Conservation (phyloP, 345 rosid genomes). For the Euphorbia lathyris region DNA sequence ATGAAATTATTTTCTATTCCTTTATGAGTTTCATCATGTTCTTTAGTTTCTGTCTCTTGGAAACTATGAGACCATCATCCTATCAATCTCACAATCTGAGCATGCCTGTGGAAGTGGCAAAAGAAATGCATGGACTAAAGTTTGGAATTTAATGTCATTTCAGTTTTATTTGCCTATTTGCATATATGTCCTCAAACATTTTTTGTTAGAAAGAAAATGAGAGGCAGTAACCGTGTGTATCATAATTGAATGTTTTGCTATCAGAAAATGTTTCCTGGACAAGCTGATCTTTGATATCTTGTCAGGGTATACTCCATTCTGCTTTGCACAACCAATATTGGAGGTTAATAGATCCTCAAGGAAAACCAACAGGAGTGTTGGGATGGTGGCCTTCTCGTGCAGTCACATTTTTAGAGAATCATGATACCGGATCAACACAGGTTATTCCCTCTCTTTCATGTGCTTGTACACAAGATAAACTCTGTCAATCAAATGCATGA, state of each 20-base stretch:
- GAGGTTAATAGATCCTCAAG: slow-evolving; percentile 50
- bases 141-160: no score
- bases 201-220: no score
- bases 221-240: no score
- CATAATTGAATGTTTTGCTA: background rate
- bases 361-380: slow-evolving; percentile 53
- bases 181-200: no score
- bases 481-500: background rate
- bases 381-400: slow-evolving; percentile 64
- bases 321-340: slow-evolving; percentile 44
- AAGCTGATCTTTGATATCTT: background rate
- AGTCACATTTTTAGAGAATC: slow-evolving; percentile 48
- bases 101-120: no score
- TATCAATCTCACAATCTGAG: no score
- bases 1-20: no score
- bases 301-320: slow-evolving; percentile 44
- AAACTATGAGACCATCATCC: no score
- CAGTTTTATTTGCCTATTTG: no score
- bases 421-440: slow-evolving; percentile 56
- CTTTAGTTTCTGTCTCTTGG: no score
- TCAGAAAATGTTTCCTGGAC: background rate
- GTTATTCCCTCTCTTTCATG: slow-evolving; percentile 21
- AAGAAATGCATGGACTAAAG: no score
- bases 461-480: background rate
- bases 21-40: no score